Evolutionary conservation across 176 grass and related monocot species (phyloP), one percentile per base, ranked within the genome.

Genomic region (Tillandsia leiboldiana): DNA sequence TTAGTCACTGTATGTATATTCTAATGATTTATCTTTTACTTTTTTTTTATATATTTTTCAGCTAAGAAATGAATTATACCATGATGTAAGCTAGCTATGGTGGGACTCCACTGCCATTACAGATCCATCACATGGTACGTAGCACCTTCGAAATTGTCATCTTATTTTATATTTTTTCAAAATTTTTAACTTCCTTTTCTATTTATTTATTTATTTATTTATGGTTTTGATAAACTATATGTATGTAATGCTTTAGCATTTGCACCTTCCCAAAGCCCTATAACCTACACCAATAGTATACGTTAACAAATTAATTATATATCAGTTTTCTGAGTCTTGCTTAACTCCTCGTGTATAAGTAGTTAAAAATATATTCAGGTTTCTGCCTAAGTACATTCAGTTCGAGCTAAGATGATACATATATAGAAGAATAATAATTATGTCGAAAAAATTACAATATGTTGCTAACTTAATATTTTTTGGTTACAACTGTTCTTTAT

Each of bases 311-410:
- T 67, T 63, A 29, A 81, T 67, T 63, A 29, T 81, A 68, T 7
- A 42, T 42, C 33, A 56, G 78, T 52, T 42, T 74, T 29, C 70
- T 26, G 61, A 63, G 42, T 42, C 48, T 50, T 13, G 50, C 71
- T 51, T 74, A 65, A 81, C 71, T 74, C 78, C 49, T 2, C 61
- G 71, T 63, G 71, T 54, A 69, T 42, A 42, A 42, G 33, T 8
- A 49, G 2, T 11, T 66, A 67, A 73, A 57, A 17, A 77, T 77
- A 72, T 65, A 22, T 63, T 23, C 50, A 65, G 66, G 66, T 76
- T 69, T 59, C 80, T 58, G 73, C 59, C 12, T 54, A 74, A 77
- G 68, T 65, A 72, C 80, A 74, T 73, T 68, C 26, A 74, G 64
- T 9, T 59, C 20, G 56, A 59, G 12, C 10, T 9, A 22, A 58